Evolutionary conservation across 768 basidiomycete genomes (phyloP), one percentile per base, ranked within the genome.

Genomic region (Tylopilus balloui): DNA sequence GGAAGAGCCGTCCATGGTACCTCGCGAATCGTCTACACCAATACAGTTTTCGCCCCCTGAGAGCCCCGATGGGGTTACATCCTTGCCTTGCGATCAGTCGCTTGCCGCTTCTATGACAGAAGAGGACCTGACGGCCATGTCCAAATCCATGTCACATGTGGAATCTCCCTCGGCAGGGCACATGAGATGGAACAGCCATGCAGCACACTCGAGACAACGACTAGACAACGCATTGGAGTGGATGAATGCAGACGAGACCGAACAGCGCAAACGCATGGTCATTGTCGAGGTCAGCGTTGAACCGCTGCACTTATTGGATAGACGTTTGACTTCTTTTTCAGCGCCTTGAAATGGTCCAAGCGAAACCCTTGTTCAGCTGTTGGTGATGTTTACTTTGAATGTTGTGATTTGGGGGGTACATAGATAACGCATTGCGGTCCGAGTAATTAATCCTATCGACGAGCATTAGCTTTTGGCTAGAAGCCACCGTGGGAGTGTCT

Each of bases 261-360:
- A 72, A 40, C 65, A 68, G 27, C 72, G 69, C 49, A 86, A 81
- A 58, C 74, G 76, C 38, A 78, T 70, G 9, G 86, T 86, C 23
- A 75, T 92, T 47, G 77, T 81, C 12, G 89, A 92, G 78, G 89
- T 90, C 45, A 36, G 78, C 54, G 21, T 36, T 39, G 21, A 23
- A 24, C 1, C 8, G 11, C 17, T 44, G 32, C 42, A 21, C 27
- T n/a, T 19, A 7, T 29, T 10, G 5, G 27, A 51, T 23, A 6
- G 13, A n/a, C 51, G 20, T 25, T 51, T 52, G 25, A 57, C 24
- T 24, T 35, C 13, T 28, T 38, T 14, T 23, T 3, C 57, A 91
- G 88, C 84, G 88, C 19, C 67, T 90, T 56, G 89, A 91, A 66
- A 83, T 74, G 37, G 75, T 90, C 20, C 76, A 81, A 54, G 79